Evolutionary conservation across 208 protist genomes (phyloP), one percentile per base, ranked within the genome.

Genomic region (Trypanosoma scelopori): DNA sequence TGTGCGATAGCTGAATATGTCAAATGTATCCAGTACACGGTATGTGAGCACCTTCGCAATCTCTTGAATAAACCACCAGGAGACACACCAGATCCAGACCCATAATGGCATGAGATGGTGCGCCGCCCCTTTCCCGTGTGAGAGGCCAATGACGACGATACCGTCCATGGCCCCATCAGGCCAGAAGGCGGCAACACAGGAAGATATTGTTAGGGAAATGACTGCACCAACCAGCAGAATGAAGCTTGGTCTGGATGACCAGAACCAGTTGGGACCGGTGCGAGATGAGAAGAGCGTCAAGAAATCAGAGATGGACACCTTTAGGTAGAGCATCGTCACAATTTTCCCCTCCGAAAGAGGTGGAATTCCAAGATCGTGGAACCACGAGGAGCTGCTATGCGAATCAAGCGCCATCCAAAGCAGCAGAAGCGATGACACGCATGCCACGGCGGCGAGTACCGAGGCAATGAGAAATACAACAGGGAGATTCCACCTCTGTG

Each of bases 21-120:
- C 62, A 52, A 72, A 78, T 18, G 39, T 47, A 18, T 70, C 48
- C n/a, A 86, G 4, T 3, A 79, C 5, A 16, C 42, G 45, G 41
- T 48, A 71, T 15, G 55, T 55, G 5, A 65, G 15, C n/a, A 85
- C 53, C 72, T 81, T 79, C 22, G 18, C 18, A 32, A 63, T 53
- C 35, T 85, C 80, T 63, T 86, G 80, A 45, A 86, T 41, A 56
- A 79, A 74, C 80, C 80, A 86, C 73, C 71, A 86, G 9, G 71
- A 27, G 27, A 84, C 46, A 45, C 79, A 81, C 65, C 79, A 81
- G 39, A 78, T 22, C 79, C 79, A 84, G 6, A 84, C 61, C 58
- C 53, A 79, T n/a, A 84, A 52, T 20, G 79, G 75, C 37, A 72
- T 56, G 28, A 78, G 48, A 51, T 50, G 68, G 46, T 83, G 69